Percentiles rank a stretch among this genome's conserved stretches.
Conservation (phyloP, 345 rosid species). For the Acer yangbiense region DNA sequence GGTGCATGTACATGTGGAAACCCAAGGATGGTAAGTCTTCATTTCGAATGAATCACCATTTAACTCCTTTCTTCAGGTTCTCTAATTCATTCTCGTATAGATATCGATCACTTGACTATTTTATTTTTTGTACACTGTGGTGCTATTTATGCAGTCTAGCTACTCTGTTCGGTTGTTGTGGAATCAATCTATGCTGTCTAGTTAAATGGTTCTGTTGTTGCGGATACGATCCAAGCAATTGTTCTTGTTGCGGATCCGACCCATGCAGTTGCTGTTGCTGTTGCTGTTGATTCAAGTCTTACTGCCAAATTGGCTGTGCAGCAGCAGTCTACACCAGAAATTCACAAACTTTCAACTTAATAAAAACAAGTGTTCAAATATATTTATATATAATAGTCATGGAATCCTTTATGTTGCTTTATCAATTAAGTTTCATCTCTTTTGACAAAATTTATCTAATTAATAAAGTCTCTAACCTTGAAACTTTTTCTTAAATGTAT, state of each 20-base stretch:
- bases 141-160: slow-evolving; percentile 10
- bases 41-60: background rate
- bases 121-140: background rate
- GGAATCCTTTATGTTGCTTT: too few species aligned
- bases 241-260: too few species aligned
- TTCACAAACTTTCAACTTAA: background rate
- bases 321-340: background rate
- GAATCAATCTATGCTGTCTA: too few species aligned
- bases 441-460: too few species aligned
- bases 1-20: too few species aligned
- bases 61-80: background rate
- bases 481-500: too few species aligned
- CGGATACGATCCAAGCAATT: background rate
- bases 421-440: too few species aligned
- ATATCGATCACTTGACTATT: too few species aligned
- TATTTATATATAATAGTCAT: too few species aligned
- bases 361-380: background rate
- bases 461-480: too few species aligned
- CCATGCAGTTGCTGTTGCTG: too few species aligned
- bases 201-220: background rate
- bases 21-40: background rate
- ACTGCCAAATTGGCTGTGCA: background rate
- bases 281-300: background rate
- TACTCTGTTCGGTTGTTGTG: background rate
- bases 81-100: too few species aligned